A percentile compares a stretch with the other conserved stretches of the same genome.
These are phyloP conservation scores for Dactylonectria estremocensis DNA, from an alignment of 2,329 filamentous ascomycete genomes.

Conservation along the genomic window DNA sequence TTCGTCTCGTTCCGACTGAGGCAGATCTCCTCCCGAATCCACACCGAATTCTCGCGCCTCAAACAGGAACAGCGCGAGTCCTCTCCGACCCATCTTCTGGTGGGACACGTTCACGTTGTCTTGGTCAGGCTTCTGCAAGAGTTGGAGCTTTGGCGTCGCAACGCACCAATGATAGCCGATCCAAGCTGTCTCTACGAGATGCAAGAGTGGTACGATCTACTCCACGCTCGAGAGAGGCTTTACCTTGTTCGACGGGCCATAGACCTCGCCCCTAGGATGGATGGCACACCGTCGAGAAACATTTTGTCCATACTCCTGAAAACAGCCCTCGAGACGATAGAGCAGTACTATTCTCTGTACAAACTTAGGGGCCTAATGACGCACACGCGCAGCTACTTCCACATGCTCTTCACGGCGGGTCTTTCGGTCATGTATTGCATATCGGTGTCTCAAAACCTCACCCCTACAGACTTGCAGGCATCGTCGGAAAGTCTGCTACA, in stretches of 20 bases:
- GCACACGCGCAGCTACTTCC: conserved; percentile 64
- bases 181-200: conserved; percentile 60
- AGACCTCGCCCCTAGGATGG: conserved; percentile 54
- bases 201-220: conserved; percentile 61
- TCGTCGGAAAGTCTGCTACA: too few species aligned
- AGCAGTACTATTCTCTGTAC: conserved; percentile 56
- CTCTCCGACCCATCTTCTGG: conserved; percentile 1
- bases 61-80: conserved; percentile 13
- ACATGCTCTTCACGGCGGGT: conserved; percentile 62
- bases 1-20: conserved; percentile 58
- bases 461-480: too few species aligned
- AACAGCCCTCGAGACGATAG: conserved; percentile 56
- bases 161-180: conserved; percentile 50
- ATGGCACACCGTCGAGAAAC: conserved; percentile 51
- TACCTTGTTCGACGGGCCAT: conserved; percentile 59
- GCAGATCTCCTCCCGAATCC: conserved; percentile 58
- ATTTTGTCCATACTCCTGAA: conserved; percentile 53
- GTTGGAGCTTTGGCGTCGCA: conserved; percentile 54
- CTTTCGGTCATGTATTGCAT: conserved; percentile 55
- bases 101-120: conserved; percentile 45
- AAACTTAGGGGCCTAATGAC: conserved; percentile 54
- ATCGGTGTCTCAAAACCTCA: conserved; percentile 19
- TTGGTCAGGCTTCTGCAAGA: conserved; percentile 52
- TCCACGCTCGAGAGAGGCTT: conserved; percentile 58
- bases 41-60: conserved; percentile 44